Evolutionary conservation across 441 rosid genomes (phyloP), one percentile per base, ranked within the genome.

Genomic region (Hura crepitans): DNA sequence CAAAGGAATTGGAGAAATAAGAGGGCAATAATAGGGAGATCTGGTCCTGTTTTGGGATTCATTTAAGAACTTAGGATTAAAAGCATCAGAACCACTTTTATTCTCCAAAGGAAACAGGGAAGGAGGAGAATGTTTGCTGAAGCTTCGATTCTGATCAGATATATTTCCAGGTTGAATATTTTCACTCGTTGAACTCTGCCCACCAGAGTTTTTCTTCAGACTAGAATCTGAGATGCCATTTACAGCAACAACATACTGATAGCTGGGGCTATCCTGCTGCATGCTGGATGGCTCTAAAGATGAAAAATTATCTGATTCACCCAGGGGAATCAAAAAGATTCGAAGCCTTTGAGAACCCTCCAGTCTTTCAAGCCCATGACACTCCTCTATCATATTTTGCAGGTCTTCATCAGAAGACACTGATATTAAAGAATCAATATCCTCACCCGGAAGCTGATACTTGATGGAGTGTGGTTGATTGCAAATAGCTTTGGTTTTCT

Each of bases 391-490:
- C 96, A 90, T 90, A 76, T 86, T 86, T 73, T 82, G 90, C 47
- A 90, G 72, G 80, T 90, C 96, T 81, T 90, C 96, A 53, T 90
- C 92, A 72, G 85, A 90, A 60, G 89, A 83, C 35, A 88, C 92
- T 42, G 93, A 90, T 47, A 90, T 92, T 68, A 90, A 77, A 55
- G 93, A 83, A 78, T 90, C 96, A 62, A 88, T 83, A 75, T 86
- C 92, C 88, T 89, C 96, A 7, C 91, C 96, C 25, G 96, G 96
- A 71, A 89, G 88, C 71, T 90, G 96, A 81, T 88, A 88, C 75
- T 87, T 89, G 62, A 89, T 81, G 63, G 79, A 81, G 62, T 82
- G 82, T 60, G 79, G 73, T 76, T 82, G 93, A 51, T 82, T 81
- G 77, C 85, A 89, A 62, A 91, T 82, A 62, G 74, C 74, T 69